A percentile compares a stretch with the other conserved stretches of the same genome.
Evolutionary conservation across 2,329 filamentous ascomycete genomes (phyloP).

Genomic region (Sarocladium strictum): DNA sequence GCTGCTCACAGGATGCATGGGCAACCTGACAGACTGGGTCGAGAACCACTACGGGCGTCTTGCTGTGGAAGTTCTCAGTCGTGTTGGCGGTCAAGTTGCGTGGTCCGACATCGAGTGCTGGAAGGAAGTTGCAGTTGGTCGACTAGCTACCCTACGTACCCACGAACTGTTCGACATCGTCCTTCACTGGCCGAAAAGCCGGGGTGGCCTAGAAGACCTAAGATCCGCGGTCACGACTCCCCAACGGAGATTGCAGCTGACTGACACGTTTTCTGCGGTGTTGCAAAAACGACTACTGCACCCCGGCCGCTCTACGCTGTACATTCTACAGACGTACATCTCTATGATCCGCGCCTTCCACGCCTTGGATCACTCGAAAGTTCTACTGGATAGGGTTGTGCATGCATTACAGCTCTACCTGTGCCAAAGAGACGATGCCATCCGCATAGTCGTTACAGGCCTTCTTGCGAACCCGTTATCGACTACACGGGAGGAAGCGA

Average conservation of each 20-base stretch:
- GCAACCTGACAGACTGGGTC: conserved; percentile 60
- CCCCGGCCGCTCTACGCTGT: conserved; percentile 67
- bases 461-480: conserved; percentile 58
- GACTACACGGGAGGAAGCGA: conserved; percentile 37
- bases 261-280: conserved; percentile 60
- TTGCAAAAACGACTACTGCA: conserved; percentile 64
- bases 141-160: conserved; percentile 63
- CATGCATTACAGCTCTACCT: conserved; percentile 69
- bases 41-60: conserved; percentile 61
- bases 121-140: conserved; percentile 63
- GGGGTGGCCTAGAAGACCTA: conserved; percentile 68
- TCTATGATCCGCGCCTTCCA: conserved; percentile 74
- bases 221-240: conserved; percentile 63
- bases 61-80: conserved; percentile 53
- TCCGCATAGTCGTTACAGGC: conserved; percentile 69
- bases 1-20: conserved; percentile 48
- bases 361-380: conserved; percentile 69
- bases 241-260: conserved; percentile 63
- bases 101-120: conserved; percentile 59
- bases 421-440: conserved; percentile 70
- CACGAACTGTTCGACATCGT: conserved; percentile 75
- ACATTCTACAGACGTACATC: conserved; percentile 73
- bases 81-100: conserved; percentile 38
- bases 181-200: conserved; percentile 65
- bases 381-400: conserved; percentile 69